Base-by-base conservation (phyloP, 1,284 basidiomycete genomes). In the Ganoderma boninense region DNA sequence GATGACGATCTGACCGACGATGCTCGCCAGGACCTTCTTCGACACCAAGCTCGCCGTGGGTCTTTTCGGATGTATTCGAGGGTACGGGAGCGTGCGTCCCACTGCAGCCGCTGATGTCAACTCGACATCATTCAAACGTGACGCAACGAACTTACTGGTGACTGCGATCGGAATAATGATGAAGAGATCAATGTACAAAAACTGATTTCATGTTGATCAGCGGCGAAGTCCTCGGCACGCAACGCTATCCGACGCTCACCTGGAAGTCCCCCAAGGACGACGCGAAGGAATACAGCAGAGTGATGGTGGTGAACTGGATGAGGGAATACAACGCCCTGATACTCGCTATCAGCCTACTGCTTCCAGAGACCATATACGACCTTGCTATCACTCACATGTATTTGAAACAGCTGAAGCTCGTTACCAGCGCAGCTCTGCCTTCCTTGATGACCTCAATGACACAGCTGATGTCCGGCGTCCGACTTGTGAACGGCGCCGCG, bases 401-500 rank as follows among this genome's bases (percentile, higher is more conserved):
- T 84, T 98, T 99, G 91, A 99, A 99, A 84, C 98, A 99, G 76
- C 95, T 97, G 83, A 99, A 99, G 78, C 95, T 97, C 2, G 97
- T 99, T 65, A 98, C 97, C 65, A 99, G 85, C 2, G 98, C 97
- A 7, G 96, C 96, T 60, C 98, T 87, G 0, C 98, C 98, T 80
- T 99, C 97, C 76, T 93, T 95, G 84, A 99, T 98, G 67, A 99
- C 94, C 76, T 99, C 97, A 62, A 99, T 89, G 60, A 99, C 96
- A 79, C 98, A 99, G 32, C 93, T 91, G 76, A 99, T 98, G 82
- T 99, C 98, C 7, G 97, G 95, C 0, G 92, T 95, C 59, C 92
- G 93, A 72, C 94, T 95, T 4, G 98, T 99, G 82, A 99, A 99
- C 0, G 98, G 98, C 13, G 98, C 98, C 3, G 98, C 98, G n/a